Base-by-base conservation (phyloP, 2,329 filamentous ascomycete genomes). In the Fusarium tjaetaba region DNA sequence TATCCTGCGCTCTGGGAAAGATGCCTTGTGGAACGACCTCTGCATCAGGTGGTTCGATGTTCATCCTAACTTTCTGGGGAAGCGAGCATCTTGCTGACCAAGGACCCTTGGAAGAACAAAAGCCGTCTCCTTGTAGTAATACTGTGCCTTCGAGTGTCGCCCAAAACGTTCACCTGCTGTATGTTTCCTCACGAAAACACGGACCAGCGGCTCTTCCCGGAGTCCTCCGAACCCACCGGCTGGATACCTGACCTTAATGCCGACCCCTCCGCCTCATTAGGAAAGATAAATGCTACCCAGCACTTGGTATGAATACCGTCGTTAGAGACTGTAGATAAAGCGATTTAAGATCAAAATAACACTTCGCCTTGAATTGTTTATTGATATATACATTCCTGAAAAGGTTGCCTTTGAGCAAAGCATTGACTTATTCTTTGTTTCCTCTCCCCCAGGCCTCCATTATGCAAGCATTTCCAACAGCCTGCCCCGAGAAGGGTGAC, bases 11-110 rank as follows among this genome's bases (percentile, higher is more conserved):
- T 71, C 38, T 60, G 57, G 38, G 62, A 53, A 67, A 68, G 68
- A 48, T 59, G 64, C 42, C 70, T 66, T 68, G 70, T 78, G 76
- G 76, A 61, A 67, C 69, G 76, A 78, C 65, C 42, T 59, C 57
- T 70, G 72, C 65, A 72, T 75, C 67, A 71, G 70, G 68, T 78
- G 76, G 76, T 78, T 76, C 76, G 76, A 78, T 76, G 58, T 74
- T 73, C 73, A 53, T 74, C 72, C 73, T 57, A 57, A 72, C 45
- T 73, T 72, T 72, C 74, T 68, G 73, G 72, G 76, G 75, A 74
- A 65, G 61, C 61, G 49, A 71, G 56, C 60, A 70, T 59, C 63
- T 71, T 55, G 38, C 71, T 62, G 55, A 63, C 46, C 67, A 53
- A 59, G 51, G 51, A 63, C 61, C 61, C 62, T 62, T 56, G 56